A percentile compares a stretch with the other conserved stretches of the same genome.
Evolutionary conservation across 805 yeast species (phyloP).

Genomic region (Metschnikowia henanensis): DNA sequence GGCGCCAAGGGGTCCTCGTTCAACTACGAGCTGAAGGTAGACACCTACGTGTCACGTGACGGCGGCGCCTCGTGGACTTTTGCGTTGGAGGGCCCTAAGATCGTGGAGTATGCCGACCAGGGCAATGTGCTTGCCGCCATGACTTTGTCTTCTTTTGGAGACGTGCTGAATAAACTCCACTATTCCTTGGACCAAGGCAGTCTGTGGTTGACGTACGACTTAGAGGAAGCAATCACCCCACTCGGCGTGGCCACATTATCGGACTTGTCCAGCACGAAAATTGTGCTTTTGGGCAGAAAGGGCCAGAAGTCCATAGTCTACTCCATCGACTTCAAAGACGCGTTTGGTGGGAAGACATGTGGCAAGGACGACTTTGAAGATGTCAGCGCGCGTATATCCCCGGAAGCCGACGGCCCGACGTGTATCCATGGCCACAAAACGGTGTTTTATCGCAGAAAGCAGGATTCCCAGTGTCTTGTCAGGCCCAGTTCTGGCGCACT

Average conservation of each 20-base stretch:
- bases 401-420: constrained; percentile 30
- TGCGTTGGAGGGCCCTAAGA: constrained; percentile 51
- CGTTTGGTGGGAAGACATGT: constrained; percentile 51
- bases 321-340: constrained; percentile 56
- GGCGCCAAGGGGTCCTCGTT: constrained; percentile 33
- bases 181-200: constrained; percentile 76
- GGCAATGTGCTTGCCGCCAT: constrained; percentile 71
- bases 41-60: constrained; percentile 68
- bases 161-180: constrained; percentile 17
- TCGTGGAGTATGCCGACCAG: constrained; percentile 68
- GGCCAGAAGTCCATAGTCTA: constrained; percentile 23
- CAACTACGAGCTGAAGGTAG: constrained; percentile 17
- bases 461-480: constrained; percentile 63
- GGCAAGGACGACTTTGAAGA: constrained; percentile 59
- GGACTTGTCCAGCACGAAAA: constrained; percentile 47
- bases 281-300: constrained; percentile 49
- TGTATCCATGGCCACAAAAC: constrained; percentile 75
- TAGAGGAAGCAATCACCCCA: constrained; percentile 58
- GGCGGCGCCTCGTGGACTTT: constrained; percentile 75
- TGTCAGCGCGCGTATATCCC: constrained; percentile 51
- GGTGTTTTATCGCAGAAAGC: constrained; percentile 61
- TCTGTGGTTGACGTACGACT: constrained; percentile 54
- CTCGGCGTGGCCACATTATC: constrained; percentile 43
- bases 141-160: constrained; percentile 35
- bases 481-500: constrained; percentile 48